Base-by-base conservation (phyloP, 2,329 filamentous ascomycete species). In the Drechslerella dactyloides region DNA sequence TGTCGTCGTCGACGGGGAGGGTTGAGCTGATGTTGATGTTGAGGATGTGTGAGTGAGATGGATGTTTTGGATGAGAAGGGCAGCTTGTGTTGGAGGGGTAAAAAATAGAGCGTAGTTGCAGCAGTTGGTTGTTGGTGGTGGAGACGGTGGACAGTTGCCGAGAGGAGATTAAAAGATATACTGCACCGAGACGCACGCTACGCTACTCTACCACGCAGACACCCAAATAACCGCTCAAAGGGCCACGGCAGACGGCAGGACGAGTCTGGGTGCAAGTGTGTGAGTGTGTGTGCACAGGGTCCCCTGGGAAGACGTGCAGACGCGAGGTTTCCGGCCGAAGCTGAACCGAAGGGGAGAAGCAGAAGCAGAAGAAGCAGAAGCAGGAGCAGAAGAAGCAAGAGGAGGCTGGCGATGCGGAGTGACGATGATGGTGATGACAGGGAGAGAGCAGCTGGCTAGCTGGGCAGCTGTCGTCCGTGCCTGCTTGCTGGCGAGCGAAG, bases 381-480 rank as follows among this genome's bases (percentile, higher is more conserved):
- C n/a, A n/a, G n/a, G n/a, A n/a, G n/a, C n/a, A n/a, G n/a, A n/a
- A n/a, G n/a, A n/a, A 48, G 27, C 2, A 24, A 24, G 8, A 42
- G 51, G 21, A 42, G 37, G 42, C 21, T 51, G 42, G 23, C 17
- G 37, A 48, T 54, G 60, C 5, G 58, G 44, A 15, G 51, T 60
- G 21, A 27, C 21, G 40, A 51, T 35, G 24, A 51, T 44, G 37
- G 77, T 78, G 17, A 80, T 78, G 44, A 79, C 59, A 8, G 74
- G 72, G 8, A 69, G 75, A 24, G 17, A 30, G 23, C 21, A 30
- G 40, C 13, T 19, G 23, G 27, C 11, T 8, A 17, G 17, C 17
- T 42, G 33, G n/a, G n/a, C n/a, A n/a, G n/a, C n/a, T n/a, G n/a
- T n/a, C n/a, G n/a, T n/a, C n/a, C n/a, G n/a, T n/a, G n/a, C n/a